Base-by-base conservation (phyloP, 2,329 filamentous ascomycete genomes). In the Ophiostoma novo-ulmi region DNA sequence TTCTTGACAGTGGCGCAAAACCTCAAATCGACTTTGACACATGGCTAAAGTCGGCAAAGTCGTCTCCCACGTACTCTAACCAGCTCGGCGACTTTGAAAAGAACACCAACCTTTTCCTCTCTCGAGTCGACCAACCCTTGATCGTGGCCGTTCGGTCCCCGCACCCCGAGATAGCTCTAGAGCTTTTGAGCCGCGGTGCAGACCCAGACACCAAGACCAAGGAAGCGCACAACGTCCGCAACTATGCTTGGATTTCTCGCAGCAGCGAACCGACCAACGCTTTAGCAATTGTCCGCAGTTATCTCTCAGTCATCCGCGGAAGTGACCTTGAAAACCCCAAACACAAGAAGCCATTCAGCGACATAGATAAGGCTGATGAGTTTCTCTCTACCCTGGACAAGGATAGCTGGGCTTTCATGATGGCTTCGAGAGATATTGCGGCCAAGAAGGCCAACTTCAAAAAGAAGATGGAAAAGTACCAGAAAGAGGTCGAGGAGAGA, bases 181-280 rank as follows among this genome's bases (percentile, higher is more conserved):
- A 85, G 58, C 82, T 96, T 2, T 77, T 96, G 1, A 80, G 85
- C 20, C 81, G 81, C 20, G 91, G 91, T 1, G 90, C 85, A 3
- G 85, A 94, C 78, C 83, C 88, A 0, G 91, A 91, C 73, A 82
- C 83, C 0, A 75, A 92, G 55, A 85, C 85, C 0, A 77, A 58
- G 22, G 52, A 58, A 26, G n/a, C 52, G 1, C 52, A 58, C 52
- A 58, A 58, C 7, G n/a, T 26, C 10, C 52, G 7, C 52, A 17
- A 58, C n/a, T 58, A 26, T 14, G 7, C 52, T 13, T 58, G 52
- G 52, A 26, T 58, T 10, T 58, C 52, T 26, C 52, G 52, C 22
- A 58, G 22, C 22, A 58, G 26, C 52, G 22, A 26, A 13, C n/a
- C n/a, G 8, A 22, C 26, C 5, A 58, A 58, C 11, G 52, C n/a